Conservation (phyloP, 2,329 filamentous ascomycete species). For the Alternaria tenuissima region DNA sequence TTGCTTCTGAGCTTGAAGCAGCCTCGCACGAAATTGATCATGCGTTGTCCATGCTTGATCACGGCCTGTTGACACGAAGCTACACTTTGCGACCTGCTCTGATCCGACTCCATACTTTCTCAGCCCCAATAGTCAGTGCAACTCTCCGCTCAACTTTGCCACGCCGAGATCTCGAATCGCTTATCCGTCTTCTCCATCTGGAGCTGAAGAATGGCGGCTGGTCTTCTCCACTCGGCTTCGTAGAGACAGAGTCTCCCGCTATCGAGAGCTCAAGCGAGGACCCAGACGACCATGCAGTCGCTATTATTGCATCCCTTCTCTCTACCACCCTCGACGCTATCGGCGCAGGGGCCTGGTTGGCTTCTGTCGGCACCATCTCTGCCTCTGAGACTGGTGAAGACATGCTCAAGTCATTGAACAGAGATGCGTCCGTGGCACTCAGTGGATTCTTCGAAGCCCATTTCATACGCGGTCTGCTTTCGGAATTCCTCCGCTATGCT, state of each 20-base stretch:
- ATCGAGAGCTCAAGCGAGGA: constrained; percentile 54
- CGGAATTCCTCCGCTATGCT: constrained; percentile 70
- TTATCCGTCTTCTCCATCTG: constrained; percentile 76
- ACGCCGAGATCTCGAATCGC: constrained; percentile 72
- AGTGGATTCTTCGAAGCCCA: constrained; percentile 76
- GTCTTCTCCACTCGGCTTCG: constrained; percentile 75
- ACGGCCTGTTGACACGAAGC: constrained; percentile 69
- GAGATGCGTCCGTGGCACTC: constrained; percentile 74
- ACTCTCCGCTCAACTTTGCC: constrained; percentile 70
- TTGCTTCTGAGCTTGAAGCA: constrained; percentile 51
- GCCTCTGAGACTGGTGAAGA: constrained; percentile 65
- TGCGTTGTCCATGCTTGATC: constrained; percentile 72
- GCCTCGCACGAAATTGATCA: constrained; percentile 67
- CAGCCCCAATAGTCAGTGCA: constrained; percentile 66
- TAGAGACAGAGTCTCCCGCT: constrained; percentile 51
- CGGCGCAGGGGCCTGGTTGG: constrained; percentile 76
- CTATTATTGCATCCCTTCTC: constrained; percentile 74
- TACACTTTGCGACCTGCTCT: constrained; percentile 73
- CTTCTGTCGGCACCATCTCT: constrained; percentile 58
- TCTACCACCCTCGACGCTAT: constrained; percentile 79
- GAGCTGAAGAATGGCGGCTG: constrained; percentile 79
- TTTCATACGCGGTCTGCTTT: constrained; percentile 69
- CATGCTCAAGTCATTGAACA: constrained; percentile 70
- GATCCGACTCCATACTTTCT: constrained; percentile 72
- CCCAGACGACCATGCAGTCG: constrained; percentile 72